Percentiles rank a stretch among this genome's conserved stretches.
Conservation (phyloP, 208 protist species). For the Histomonas meleagridis region DNA sequence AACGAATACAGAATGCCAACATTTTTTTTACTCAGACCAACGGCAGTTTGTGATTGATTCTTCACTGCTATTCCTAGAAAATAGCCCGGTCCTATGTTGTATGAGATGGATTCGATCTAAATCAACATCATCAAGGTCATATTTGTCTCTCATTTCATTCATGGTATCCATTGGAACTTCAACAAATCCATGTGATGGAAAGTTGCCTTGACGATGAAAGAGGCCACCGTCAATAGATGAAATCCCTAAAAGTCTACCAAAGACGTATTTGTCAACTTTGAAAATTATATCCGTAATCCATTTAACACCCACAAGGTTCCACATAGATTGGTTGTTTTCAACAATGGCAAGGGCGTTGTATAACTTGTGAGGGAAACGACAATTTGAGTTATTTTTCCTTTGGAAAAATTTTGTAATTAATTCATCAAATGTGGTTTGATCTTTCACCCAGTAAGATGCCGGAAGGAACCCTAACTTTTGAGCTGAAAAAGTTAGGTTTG, state of each 20-base stretch:
- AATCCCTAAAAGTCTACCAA: not conserved
- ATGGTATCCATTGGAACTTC: not conserved
- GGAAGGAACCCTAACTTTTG: not conserved
- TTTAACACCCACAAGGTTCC: not conserved
- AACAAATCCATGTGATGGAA: not conserved
- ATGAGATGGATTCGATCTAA: not conserved
- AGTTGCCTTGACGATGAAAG: not conserved
- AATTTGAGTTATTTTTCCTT: constrained; percentile 30
- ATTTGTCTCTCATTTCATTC: not conserved
- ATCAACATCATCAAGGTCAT: not conserved
- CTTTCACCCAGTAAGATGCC: not conserved
- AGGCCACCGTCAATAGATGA: not conserved
- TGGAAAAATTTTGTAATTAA: not conserved
- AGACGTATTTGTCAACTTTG: not conserved
- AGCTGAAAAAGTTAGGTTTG: not conserved
- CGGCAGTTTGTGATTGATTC: not conserved
- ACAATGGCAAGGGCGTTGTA: not conserved
- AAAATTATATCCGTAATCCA: constrained; percentile 2
- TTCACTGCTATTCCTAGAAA: not conserved
- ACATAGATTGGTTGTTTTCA: not conserved
- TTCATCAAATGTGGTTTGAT: not conserved
- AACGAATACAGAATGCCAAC: no score
- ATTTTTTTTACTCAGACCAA: no score
- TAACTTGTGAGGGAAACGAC: not conserved
- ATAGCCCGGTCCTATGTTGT: not conserved